Evolutionary conservation across 2,329 filamentous ascomycete genomes (phyloP), one percentile per base, ranked within the genome.

Genomic region (Fusarium temperatum): DNA sequence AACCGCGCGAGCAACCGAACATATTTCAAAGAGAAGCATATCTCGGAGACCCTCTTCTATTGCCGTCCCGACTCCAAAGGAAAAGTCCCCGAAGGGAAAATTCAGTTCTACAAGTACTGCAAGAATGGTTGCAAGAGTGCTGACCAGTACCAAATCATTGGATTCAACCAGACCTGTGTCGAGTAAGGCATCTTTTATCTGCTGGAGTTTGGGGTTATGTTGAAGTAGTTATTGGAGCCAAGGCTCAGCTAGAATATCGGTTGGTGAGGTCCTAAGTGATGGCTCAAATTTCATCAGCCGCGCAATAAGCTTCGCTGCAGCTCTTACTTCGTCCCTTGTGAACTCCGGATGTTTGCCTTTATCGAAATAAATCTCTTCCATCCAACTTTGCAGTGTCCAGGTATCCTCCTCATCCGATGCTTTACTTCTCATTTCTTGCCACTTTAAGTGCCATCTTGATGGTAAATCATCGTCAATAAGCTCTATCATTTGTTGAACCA

Each of bases 231-330:
- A 42, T n/a, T 54, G 32, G 11, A 48, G 64, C 70, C 70, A 77
- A 56, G 44, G 8, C 35, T 71, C 48, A 13, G 18, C n/a, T 42
- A 74, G 62, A 22, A 66, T 20, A 8, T 76, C 61, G 14, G 24
- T 66, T 58, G 73, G 35, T 5, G 57, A 62, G 22, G 66, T 70
- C 38, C 76, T 62, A 2, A 62, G 47, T 5, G 62, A 69, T 6
- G 76, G 75, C 45, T 78, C 72, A 72, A 78, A 56, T 45, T 36
- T 70, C 30, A 78, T 44, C 63, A 78, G 67, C 1, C 55, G 36
- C 12, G 20, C 26, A n/a, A 77, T 59, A 1, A 73, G 3, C n/a
- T 56, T 32, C 2, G 44, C 63, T 15, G 60, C 2, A 2, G 15
- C 53, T 5, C 4, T 17, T 15, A 76, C 39, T 8, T 78, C 75